A percentile compares a stretch with the other conserved stretches of the same genome.
phyloP scores from a whole-genome alignment of 2,329 filamentous ascomycete species.

The Ceratocystis harringtonii region DNA sequence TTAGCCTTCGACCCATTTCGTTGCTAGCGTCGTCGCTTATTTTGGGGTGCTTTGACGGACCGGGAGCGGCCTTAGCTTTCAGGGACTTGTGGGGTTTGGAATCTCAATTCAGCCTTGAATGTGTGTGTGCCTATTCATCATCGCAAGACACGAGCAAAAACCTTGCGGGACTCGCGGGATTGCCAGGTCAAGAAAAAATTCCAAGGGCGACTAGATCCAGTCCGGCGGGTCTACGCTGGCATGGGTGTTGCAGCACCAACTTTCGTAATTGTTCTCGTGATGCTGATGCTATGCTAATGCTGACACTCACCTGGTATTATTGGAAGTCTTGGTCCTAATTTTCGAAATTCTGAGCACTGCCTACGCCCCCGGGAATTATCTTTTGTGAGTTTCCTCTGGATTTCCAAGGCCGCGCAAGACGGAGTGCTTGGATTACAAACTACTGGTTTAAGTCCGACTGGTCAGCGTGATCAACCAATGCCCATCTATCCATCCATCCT shows the following conservation, averaged over 20 bases:
- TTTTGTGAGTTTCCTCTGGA: no score
- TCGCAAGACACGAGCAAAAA: neutral
- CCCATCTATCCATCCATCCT: no score
- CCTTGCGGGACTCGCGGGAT: neutral
- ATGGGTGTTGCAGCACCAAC: neutral
- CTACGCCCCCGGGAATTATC: no score
- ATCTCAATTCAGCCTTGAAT: neutral
- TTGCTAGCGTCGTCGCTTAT: neutral
- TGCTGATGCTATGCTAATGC: neutral
- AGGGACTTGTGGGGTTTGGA: neutral
- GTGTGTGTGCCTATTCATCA: neutral
- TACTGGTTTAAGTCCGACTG: no score
- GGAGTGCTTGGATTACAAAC: no score
- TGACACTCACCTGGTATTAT: neutral
- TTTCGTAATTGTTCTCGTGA: neutral
- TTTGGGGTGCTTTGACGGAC: neutral
- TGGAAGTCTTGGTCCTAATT: no score
- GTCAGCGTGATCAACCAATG: no score
- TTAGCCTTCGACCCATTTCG: no score
- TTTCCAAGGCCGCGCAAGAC: no score
- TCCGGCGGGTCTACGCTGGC: neutral
- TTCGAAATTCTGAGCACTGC: no score
- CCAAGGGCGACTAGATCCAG: neutral
- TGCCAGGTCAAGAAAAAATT: neutral
- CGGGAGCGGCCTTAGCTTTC: conserved; percentile 1